These are phyloP conservation scores for Exophiala sp. DNA, from an alignment of 2,329 filamentous ascomycete genomes.

Conservation along the genomic window DNA sequence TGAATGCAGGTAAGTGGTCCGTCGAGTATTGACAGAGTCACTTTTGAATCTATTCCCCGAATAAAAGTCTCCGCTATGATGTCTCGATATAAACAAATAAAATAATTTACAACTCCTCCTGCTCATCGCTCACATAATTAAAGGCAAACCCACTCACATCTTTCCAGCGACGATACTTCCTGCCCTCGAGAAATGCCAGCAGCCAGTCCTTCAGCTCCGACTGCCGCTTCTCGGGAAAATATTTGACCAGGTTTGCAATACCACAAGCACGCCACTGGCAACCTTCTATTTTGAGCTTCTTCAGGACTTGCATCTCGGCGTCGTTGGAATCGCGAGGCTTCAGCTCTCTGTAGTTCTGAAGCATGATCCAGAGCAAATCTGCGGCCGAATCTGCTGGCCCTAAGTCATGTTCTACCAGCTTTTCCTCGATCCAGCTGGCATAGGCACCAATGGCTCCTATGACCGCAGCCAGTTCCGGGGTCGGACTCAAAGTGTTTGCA, in stretches of 20 bases:
- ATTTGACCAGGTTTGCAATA: constrained; percentile 17
- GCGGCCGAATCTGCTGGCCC: constrained; percentile 9
- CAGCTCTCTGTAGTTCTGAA: constrained; percentile 14
- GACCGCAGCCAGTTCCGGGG: constrained; percentile 3
- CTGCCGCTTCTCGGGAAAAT: constrained; percentile 11
- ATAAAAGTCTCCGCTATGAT: no score
- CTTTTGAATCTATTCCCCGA: no score
- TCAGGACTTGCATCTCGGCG: neutral
- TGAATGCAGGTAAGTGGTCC: neutral
- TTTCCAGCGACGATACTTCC: constrained; percentile 10
- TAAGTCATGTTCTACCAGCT: constrained; percentile 14
- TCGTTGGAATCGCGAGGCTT: constrained; percentile 1
- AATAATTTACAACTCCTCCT: neutral
- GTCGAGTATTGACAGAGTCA: neutral
- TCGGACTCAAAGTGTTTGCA: neutral
- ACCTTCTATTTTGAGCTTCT: constrained; percentile 8
- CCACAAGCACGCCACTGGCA: constrained; percentile 18
- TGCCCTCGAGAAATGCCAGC: constrained; percentile 10
- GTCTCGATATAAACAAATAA: neutral
- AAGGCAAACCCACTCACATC: constrained; percentile 16
- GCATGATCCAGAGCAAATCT: constrained; percentile 20
- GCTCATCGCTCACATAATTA: constrained; percentile 9
- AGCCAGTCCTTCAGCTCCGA: constrained; percentile 6
- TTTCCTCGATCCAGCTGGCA: constrained; percentile 4
- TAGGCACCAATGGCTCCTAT: constrained; percentile 9